Evolutionary conservation across 345 rosid species (phyloP).

Genomic region (Aquilaria malaccensis): DNA sequence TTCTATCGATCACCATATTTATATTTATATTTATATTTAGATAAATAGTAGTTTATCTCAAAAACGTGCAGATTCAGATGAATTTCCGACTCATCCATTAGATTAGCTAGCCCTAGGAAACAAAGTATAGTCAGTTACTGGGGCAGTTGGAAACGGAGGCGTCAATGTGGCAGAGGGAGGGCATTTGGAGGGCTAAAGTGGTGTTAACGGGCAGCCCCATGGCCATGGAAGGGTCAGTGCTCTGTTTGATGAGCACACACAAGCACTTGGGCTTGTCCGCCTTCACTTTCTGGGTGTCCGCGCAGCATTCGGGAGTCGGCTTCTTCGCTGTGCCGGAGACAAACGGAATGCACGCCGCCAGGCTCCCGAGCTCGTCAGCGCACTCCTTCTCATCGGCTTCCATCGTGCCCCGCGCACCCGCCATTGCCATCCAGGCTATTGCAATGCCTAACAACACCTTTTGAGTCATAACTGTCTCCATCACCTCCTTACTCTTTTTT

Average conservation of each 20-base stretch:
- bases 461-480: conserved; percentile 10
- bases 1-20: background rate
- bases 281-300: conserved; percentile 28
- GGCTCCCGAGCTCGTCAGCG: conserved; percentile 24
- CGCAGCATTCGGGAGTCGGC: conserved; percentile 37
- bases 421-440: conserved; percentile 11
- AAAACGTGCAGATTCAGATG: no score
- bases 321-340: conserved; percentile 37
- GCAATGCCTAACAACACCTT: conserved; percentile 12
- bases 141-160: conserved; percentile 40
- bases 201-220: conserved; percentile 36
- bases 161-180: conserved; percentile 35
- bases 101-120: no score
- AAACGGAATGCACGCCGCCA: conserved; percentile 38
- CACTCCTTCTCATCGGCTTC: conserved; percentile 32
- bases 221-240: conserved; percentile 38
- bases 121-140: background rate
- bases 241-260: conserved; percentile 33
- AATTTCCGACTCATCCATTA: no score
- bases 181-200: conserved; percentile 43
- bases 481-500: background rate
- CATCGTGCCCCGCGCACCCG: conserved; percentile 12
- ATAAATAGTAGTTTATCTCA: no score
- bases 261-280: conserved; percentile 32
- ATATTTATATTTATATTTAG: no score